Evolutionary conservation across 805 yeast genomes (phyloP), one percentile per base, ranked within the genome.

Genomic region (Yamadazyma insecticola): DNA sequence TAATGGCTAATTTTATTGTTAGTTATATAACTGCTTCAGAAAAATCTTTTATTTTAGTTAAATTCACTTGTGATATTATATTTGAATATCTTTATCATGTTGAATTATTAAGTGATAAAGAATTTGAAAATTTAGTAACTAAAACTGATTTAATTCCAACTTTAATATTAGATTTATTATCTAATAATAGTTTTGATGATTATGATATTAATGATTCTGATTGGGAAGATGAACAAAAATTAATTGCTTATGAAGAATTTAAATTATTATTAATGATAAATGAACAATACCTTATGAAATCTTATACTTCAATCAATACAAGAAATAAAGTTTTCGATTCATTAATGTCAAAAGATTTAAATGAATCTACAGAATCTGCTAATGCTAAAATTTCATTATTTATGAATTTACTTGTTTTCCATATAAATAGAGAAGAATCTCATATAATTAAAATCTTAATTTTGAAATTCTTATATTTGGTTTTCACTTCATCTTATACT

Each of bases 231-330:
- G 70, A 76, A 28, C 68, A 67, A 40, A 81, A 78, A 48, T 43
- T 60, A n/a, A 51, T 59, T 10, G 66, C 70, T 8, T 76, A 75
- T 39, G 74, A 84, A 23, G 78, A 81, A 39, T 78, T 88, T 60
- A 79, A 78, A 46, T 60, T 85, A 11, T 54, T 89, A 9, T 60
- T 89, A 23, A 78, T 87, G 1, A 61, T 89, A 16, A 89, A 89
- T 55, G 96, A 89, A 51, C 96, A 89, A 55, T 89, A 76, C 55
- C 76, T 89, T 80, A 81, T 86, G 74, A 39, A 64, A 43, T 53
- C 69, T 43, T 46, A 67, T 53, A 35, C 55, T 4, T 46, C 52
- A 22, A n/a, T n/a, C n/a, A 39, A 39, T 1, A 29, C 40, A 16
- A 73, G 78, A 44, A 72, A 70, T 41, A 44, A 48, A 36, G 81